phyloP scores from a whole-genome alignment of 345 rosid species.

The Salix koriyanagi region DNA sequence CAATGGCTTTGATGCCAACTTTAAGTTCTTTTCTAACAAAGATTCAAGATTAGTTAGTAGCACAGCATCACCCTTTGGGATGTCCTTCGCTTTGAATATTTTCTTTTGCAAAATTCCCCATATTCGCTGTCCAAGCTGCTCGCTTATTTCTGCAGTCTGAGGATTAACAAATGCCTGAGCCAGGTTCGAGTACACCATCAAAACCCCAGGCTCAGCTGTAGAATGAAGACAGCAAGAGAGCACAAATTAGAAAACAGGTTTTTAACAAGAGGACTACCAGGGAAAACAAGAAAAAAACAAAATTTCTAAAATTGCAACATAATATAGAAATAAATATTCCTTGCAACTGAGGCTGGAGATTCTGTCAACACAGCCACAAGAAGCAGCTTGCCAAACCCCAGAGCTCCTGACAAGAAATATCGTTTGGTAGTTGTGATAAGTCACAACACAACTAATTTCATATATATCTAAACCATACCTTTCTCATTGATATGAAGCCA shows the following conservation, averaged over 20 bases:
- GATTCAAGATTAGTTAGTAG: constrained; percentile 51
- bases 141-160: constrained; percentile 70
- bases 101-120: constrained; percentile 93
- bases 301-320: neutral
- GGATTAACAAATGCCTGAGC: constrained; percentile 77
- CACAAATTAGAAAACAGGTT: neutral
- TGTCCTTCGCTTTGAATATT: constrained; percentile 74
- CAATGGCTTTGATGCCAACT: constrained; percentile 84
- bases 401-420: neutral
- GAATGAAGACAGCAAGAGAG: constrained; percentile 12
- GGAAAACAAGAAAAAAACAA: neutral
- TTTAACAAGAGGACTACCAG: neutral
- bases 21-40: constrained; percentile 68
- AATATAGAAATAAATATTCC: neutral
- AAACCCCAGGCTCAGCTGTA: constrained; percentile 72
- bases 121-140: constrained; percentile 83
- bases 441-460: neutral
- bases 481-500: neutral
- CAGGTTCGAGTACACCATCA: constrained; percentile 74
- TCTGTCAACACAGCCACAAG: neutral
- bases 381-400: neutral
- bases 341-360: neutral
- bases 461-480: neutral
- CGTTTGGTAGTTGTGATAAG: neutral
- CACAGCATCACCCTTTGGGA: constrained; percentile 55